Conservation (phyloP, 2,329 filamentous ascomycete species). For the Apiospora koreana region DNA sequence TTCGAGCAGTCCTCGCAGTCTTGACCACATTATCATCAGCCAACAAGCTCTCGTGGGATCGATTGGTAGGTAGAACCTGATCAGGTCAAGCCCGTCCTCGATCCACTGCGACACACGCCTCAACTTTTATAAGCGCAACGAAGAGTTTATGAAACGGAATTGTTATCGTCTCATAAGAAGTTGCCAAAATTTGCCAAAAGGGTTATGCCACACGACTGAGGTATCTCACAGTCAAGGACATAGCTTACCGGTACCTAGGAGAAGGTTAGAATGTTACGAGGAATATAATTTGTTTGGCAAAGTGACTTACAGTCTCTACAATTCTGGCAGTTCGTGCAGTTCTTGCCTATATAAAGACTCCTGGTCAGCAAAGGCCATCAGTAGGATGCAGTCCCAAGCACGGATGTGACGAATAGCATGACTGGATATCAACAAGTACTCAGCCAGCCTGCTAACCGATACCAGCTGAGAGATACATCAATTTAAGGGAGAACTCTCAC, state of each 20-base stretch:
- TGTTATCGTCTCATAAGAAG: neutral
- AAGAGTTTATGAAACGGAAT: neutral
- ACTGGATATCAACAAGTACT: neutral
- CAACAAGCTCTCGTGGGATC: neutral
- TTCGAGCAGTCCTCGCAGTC: conserved; percentile 11
- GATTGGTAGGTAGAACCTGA: neutral
- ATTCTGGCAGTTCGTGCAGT: conserved; percentile 14
- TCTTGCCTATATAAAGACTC: conserved; percentile 1
- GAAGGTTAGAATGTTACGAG: neutral
- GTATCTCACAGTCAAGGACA: no score
- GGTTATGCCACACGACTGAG: neutral
- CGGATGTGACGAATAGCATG: neutral
- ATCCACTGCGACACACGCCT: neutral
- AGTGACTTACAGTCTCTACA: conserved; percentile 12
- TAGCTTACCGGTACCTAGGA: neutral
- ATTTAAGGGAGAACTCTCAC: neutral
- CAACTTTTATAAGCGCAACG: neutral
- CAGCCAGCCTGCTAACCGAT: neutral
- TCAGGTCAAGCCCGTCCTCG: neutral
- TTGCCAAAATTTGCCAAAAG: no score
- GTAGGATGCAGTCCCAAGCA: neutral
- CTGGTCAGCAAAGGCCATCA: neutral
- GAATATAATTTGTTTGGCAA: fast-evolving
- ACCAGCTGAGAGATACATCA: neutral
- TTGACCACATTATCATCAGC: neutral